A percentile compares a stretch with the other conserved stretches of the same genome.
Conservation (phyloP, 768 basidiomycete genomes). For the Mycena filopes region DNA sequence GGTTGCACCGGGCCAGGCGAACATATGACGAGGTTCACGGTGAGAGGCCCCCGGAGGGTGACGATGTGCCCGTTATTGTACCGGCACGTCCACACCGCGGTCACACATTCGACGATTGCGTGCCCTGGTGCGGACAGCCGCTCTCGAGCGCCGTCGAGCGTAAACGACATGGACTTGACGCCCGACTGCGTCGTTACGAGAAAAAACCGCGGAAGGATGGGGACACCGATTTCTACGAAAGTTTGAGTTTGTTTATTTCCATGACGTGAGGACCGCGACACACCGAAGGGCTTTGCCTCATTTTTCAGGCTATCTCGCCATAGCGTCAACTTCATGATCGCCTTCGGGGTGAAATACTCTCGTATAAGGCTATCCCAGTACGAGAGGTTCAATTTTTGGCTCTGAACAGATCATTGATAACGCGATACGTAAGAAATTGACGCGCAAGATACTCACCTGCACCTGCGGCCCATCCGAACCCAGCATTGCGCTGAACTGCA, state of each 20-base stretch:
- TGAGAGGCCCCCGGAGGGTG: conserved; percentile 78
- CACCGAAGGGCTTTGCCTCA: conserved; percentile 89
- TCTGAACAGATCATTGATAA: conserved; percentile 22
- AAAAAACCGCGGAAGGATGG: conserved; percentile 86
- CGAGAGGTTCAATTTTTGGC: conserved; percentile 68
- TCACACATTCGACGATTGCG: conserved; percentile 74
- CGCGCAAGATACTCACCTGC: conserved; percentile 13
- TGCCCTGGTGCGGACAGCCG: conserved; percentile 57
- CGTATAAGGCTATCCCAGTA: conserved; percentile 76
- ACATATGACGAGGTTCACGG: conserved; percentile 66
- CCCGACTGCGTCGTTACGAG: conserved; percentile 87
- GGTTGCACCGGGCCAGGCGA: conserved; percentile 41
- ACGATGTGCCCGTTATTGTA: conserved; percentile 85
- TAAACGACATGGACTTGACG: conserved; percentile 84
- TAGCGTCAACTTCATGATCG: conserved; percentile 82
- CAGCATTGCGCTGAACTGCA: conserved; percentile 77
- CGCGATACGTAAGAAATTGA: conserved; percentile 2
- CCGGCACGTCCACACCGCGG: conserved; percentile 84
- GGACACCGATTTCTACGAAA: conserved; percentile 76
- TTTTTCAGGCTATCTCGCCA: conserved; percentile 86
- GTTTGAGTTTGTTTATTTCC: neutral
- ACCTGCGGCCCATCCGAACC: conserved; percentile 48
- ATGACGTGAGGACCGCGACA: conserved; percentile 39
- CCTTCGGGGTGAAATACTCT: conserved; percentile 77
- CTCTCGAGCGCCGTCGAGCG: conserved; percentile 82